These are phyloP conservation scores for Leptomonas seymouri DNA, from an alignment of 208 protist species.

Conservation along the genomic window DNA sequence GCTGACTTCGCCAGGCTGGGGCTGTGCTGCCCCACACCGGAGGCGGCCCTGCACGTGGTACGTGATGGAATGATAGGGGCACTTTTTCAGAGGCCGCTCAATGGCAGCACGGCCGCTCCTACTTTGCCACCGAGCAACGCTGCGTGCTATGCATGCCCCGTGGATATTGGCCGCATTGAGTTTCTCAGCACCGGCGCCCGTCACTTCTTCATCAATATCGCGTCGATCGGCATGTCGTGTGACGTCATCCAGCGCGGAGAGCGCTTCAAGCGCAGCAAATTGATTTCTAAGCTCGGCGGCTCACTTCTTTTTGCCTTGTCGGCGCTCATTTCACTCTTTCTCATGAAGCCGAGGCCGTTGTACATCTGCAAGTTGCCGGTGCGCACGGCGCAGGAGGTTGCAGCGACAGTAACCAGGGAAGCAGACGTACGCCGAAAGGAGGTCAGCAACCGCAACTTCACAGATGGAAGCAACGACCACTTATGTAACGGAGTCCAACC, in stretches of 20 bases:
- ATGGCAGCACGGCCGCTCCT: not conserved
- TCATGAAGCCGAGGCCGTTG: slow-evolving; percentile 55
- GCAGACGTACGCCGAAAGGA: not conserved
- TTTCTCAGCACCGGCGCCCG: slow-evolving; percentile 62
- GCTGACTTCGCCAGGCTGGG: slow-evolving; percentile 77
- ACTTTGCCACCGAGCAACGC: not conserved
- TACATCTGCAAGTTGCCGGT: slow-evolving; percentile 35
- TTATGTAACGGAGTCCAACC: not conserved
- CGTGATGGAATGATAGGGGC: slow-evolving; percentile 16
- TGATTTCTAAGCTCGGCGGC: slow-evolving; percentile 51
- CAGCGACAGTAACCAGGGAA: too few relatives aligned
- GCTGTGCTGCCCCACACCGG: slow-evolving; percentile 51
- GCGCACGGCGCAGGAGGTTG: not conserved
- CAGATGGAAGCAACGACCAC: not conserved
- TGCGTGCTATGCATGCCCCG: slow-evolving; percentile 29
- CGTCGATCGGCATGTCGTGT: slow-evolving; percentile 78
- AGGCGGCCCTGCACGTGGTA: slow-evolving; percentile 44
- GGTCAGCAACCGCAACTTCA: not conserved
- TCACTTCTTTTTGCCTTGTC: slow-evolving; percentile 60
- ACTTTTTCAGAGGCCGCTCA: not conserved
- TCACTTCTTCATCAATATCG: slow-evolving; percentile 86
- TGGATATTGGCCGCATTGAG: slow-evolving; percentile 74
- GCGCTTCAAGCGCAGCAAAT: slow-evolving; percentile 40
- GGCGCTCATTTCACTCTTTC: slow-evolving; percentile 48
- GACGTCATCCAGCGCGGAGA: slow-evolving; percentile 76